Conservation (phyloP, 2,329 filamentous ascomycete species). For the Penicillium oxalicum region DNA sequence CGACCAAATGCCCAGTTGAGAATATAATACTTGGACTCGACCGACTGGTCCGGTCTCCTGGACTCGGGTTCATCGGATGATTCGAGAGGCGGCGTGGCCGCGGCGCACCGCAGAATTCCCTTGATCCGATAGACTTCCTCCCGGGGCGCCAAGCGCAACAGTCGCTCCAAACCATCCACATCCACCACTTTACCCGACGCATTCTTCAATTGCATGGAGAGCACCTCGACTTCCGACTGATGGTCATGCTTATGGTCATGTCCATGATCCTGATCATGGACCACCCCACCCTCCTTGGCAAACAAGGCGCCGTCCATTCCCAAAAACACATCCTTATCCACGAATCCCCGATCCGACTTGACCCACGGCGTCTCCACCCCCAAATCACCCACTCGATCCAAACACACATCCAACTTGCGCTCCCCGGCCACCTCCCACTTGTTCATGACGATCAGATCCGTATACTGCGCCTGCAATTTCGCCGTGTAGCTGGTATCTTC, state of each 20-base stretch:
- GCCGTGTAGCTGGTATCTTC: constrained; percentile 87
- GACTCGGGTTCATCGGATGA: constrained; percentile 41
- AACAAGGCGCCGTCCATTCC: constrained; percentile 76
- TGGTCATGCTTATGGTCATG: constrained; percentile 54
- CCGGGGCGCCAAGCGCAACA: constrained; percentile 71
- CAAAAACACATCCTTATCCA: constrained; percentile 73
- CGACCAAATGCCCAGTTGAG: constrained; percentile 97
- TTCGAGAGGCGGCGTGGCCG: constrained; percentile 39
- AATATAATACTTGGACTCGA: constrained; percentile 61
- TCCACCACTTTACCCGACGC: constrained; percentile 45
- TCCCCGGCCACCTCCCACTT: constrained; percentile 81
- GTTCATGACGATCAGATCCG: constrained; percentile 84
- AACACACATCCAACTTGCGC: constrained; percentile 65
- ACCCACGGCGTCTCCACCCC: constrained; percentile 77
- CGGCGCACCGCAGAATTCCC: constrained; percentile 50
- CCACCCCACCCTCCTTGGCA: constrained; percentile 30
- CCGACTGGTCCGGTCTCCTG: constrained; percentile 21
- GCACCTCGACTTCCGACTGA: constrained; percentile 80
- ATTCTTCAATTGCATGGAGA: constrained; percentile 66
- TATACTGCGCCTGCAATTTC: constrained; percentile 80
- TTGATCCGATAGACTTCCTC: constrained; percentile 97
- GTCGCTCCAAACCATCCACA: constrained; percentile 54
- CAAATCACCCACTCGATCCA: constrained; percentile 73
- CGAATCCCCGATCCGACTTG: constrained; percentile 74
- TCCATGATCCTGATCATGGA: constrained; percentile 30